phyloP scores from a whole-genome alignment of 1,284 basidiomycete genomes.

The Ganoderma lingzhi region DNA sequence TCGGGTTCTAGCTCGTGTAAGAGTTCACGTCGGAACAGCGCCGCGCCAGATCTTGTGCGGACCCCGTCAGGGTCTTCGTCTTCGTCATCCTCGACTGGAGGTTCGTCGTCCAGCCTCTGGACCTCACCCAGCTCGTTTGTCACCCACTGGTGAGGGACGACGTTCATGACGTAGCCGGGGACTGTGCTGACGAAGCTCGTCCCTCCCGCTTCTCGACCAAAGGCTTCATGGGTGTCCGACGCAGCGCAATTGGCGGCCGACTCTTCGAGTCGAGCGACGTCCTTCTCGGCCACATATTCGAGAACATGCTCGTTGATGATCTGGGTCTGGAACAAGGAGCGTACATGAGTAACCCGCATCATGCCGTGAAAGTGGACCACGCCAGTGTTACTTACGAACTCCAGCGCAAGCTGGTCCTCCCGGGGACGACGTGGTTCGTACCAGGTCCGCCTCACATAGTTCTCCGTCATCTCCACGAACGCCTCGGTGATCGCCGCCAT shows the following conservation, averaged over 20 bases:
- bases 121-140: no score
- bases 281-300: not conserved
- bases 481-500: not conserved
- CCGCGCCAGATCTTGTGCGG: slow-evolving; percentile 10
- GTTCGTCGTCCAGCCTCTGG: no score
- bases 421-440: not conserved
- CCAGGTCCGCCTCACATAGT: not conserved
- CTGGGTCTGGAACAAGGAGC: not conserved
- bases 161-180: slow-evolving; percentile 5
- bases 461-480: not conserved
- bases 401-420: not conserved
- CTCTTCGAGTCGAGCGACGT: not conserved
- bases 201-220: not conserved
- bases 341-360: not conserved
- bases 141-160: not conserved
- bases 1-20: not conserved
- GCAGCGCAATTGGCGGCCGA: not conserved
- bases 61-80: not conserved
- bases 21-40: not conserved
- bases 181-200: not conserved
- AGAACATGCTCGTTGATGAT: not conserved
- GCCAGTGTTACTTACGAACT: not conserved
- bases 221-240: not conserved
- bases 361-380: not conserved
- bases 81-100: no score